Evolutionary conservation across 2,329 filamentous ascomycete genomes (phyloP), one percentile per base, ranked within the genome.

Genomic region (Aphanoascus verrucosus): DNA sequence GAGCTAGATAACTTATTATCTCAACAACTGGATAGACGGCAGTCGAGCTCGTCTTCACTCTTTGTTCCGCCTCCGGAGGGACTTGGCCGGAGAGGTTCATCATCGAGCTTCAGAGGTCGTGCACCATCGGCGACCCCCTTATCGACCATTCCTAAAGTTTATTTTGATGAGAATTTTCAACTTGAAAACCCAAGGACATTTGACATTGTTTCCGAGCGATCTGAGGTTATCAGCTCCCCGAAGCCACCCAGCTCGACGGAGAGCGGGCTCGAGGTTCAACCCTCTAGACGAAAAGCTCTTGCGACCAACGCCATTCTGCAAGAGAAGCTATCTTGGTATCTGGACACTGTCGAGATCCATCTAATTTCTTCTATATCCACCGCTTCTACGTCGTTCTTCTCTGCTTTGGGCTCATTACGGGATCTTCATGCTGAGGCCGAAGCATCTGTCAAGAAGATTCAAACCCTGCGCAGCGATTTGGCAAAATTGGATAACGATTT

Each of bases 261-360:
- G 3, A 68, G 74, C 2, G 86, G 83, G 65, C 82, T 81, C 4
- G 54, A 42, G 34, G 50, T 32, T 12, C 52, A 52, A 20, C 54
- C 35, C 17, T 53, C 54, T 2, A 54, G 75, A 7, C 81, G 91
- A 56, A 97, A 96, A 67, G 86, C 88, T 1, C 75, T 98, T 28
- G 91, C 91, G 6, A 96, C 90, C 0, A 98, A 98, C 69, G 93
- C 93, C 0, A 98, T 98, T 55, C 69, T 98, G 35, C 93, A 98
- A 67, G 93, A 98, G 69, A 98, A 98, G 69, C 75, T 98, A 11
- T 97, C 93, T 0, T 98, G 93, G 93, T 98, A 98, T 68, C 95
- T 98, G 89, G 93, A 98, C 67, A 98, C 93, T 0, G 89, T 98
- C 19, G 93, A 98, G 67, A 88, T 98, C 52, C 93, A 98, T 66